Conservation (phyloP, 1,284 basidiomycete genomes). For the Papiliotrema terrestris region DNA sequence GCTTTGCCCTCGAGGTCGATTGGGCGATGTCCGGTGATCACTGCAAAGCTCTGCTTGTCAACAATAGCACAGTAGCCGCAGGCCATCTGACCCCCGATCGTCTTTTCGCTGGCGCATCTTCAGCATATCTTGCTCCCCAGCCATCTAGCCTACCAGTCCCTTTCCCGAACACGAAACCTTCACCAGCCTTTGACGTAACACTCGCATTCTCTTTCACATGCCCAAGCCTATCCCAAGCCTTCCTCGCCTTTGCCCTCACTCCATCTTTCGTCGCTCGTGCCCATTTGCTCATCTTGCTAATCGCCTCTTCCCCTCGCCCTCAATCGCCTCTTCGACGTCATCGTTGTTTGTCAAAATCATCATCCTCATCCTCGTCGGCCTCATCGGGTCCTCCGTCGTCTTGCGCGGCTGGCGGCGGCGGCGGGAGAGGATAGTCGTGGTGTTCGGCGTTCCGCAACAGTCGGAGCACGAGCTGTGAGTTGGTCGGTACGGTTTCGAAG, state of each 20-base stretch:
- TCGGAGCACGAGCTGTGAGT: slow-evolving; percentile 55
- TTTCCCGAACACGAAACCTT: background rate
- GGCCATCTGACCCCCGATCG: too few relatives aligned
- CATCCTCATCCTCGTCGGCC: slow-evolving; percentile 7
- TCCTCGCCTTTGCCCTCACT: slow-evolving; percentile 4
- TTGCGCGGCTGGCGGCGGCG: slow-evolving; percentile 42
- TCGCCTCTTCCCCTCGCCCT: background rate
- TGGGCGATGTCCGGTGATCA: slow-evolving; percentile 22
- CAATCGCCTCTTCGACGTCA: background rate
- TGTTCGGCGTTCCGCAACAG: slow-evolving; percentile 53
- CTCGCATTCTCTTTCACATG: slow-evolving; percentile 28
- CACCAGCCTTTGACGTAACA: background rate
- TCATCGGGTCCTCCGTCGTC: slow-evolving; percentile 3
- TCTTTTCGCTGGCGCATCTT: too few relatives aligned
- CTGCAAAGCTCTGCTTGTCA: slow-evolving; percentile 18
- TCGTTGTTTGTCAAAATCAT: background rate
- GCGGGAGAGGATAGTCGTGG: slow-evolving; percentile 51
- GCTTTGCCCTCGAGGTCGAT: slow-evolving; percentile 17
- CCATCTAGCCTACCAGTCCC: too few relatives aligned
- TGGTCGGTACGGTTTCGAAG: slow-evolving; percentile 53
- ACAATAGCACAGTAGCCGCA: too few relatives aligned
- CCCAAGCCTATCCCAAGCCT: slow-evolving; percentile 16
- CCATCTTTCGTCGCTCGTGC: slow-evolving; percentile 8
- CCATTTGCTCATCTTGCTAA: slow-evolving; percentile 7
- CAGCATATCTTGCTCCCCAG: too few relatives aligned